These are phyloP conservation scores for Corylus avellana DNA, from an alignment of 306 rosid genomes.

Conservation along the genomic window DNA sequence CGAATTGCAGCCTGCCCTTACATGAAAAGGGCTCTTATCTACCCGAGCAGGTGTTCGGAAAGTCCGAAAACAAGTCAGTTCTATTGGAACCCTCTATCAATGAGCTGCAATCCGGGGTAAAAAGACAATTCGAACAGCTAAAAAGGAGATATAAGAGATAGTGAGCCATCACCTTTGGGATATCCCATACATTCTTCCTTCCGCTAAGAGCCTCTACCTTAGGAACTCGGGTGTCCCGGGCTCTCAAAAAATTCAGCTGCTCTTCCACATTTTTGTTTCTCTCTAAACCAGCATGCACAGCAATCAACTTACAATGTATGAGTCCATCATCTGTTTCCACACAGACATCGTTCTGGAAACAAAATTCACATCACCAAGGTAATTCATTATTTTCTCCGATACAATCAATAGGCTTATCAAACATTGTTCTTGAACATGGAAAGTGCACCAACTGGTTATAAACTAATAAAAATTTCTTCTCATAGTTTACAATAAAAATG, in stretches of 20 bases:
- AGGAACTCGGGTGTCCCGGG: constrained; percentile 66
- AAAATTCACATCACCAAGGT: constrained; percentile 23
- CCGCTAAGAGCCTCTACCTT: constrained; percentile 71
- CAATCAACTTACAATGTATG: constrained; percentile 71
- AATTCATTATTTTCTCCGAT: constrained; percentile 26
- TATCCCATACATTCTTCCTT: constrained; percentile 72
- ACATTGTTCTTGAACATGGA: neutral
- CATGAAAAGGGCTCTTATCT: no score
- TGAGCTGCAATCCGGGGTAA: no score
- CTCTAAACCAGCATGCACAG: constrained; percentile 93
- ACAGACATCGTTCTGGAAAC: constrained; percentile 67
- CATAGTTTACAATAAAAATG: neutral
- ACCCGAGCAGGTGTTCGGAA: no score
- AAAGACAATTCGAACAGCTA: no score
- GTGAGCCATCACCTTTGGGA: constrained; percentile 66
- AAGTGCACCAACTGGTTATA: neutral
- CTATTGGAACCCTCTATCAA: no score
- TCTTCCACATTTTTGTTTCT: constrained; percentile 58
- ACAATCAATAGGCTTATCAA: constrained; percentile 20
- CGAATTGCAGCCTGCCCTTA: no score
- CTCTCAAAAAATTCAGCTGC: constrained; percentile 65
- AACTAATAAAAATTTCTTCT: no score
- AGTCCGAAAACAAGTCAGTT: no score
- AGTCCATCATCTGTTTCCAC: constrained; percentile 58
- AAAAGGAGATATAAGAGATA: constrained; percentile 6